A percentile compares a stretch with the other conserved stretches of the same genome.
Conservation (phyloP, 2,329 filamentous ascomycete species). For the Fusarium liriodendri region DNA sequence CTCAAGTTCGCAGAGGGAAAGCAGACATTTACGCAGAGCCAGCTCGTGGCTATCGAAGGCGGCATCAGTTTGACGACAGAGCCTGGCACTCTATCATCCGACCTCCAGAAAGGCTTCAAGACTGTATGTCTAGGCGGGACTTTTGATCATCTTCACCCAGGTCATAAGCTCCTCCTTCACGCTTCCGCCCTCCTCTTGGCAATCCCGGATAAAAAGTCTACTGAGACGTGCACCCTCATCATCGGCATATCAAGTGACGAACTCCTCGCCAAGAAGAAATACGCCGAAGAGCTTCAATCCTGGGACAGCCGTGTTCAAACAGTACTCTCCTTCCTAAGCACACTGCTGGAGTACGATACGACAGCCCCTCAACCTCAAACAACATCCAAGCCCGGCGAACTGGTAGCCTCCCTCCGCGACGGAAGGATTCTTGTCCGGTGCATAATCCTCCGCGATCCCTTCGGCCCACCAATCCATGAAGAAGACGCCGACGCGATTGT, state of each 20-base stretch:
- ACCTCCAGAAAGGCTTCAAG: conserved; percentile 37
- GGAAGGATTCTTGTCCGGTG: conserved; percentile 76
- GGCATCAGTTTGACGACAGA: conserved; percentile 58
- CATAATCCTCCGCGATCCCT: conserved; percentile 87
- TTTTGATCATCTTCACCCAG: conserved; percentile 94
- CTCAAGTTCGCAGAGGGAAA: conserved; percentile 59
- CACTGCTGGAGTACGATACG: conserved; percentile 62
- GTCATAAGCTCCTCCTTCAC: conserved; percentile 96
- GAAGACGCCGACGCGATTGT: conserved; percentile 83
- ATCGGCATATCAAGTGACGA: conserved; percentile 91
- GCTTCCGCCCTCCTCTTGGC: conserved; percentile 80
- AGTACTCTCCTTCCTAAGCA: conserved; percentile 79
- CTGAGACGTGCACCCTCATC: conserved; percentile 69
- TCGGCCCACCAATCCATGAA: conserved; percentile 89
- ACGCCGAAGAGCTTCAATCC: conserved; percentile 80
- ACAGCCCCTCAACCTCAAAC: conserved; percentile 22
- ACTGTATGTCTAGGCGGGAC: conserved; percentile 87
- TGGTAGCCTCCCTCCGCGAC: conserved; percentile 65
- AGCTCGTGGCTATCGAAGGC: conserved; percentile 63
- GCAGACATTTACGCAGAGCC: conserved; percentile 60
- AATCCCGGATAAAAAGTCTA: conserved; percentile 54
- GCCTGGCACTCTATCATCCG: background rate
- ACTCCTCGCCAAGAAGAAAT: conserved; percentile 89
- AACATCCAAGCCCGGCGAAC: conserved; percentile 40
- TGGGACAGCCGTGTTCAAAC: conserved; percentile 80